Percentiles rank a stretch among this genome's conserved stretches.
Evolutionary conservation across 2,329 filamentous ascomycete genomes (phyloP).

Genomic region (Exophiala sideris): DNA sequence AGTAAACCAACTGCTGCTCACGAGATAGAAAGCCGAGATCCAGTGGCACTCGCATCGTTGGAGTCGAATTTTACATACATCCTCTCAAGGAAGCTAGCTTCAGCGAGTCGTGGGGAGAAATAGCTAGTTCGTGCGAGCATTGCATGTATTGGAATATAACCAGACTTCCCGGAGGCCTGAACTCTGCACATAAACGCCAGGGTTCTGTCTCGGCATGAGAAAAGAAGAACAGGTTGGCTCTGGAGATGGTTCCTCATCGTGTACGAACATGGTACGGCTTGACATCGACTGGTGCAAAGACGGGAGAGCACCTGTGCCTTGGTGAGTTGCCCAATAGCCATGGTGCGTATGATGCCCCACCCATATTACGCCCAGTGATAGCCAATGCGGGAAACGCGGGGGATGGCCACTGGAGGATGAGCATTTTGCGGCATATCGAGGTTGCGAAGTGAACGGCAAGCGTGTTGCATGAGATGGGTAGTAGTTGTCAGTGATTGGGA

Average conservation of each 20-base stretch:
- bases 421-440: not conserved
- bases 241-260: not conserved
- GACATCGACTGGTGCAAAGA: constrained; percentile 2
- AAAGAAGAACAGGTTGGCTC: not conserved
- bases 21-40: not conserved
- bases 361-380: not conserved
- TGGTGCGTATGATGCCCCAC: constrained; percentile 9
- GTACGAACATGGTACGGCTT: not conserved
- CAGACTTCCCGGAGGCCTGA: too few relatives aligned
- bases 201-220: not conserved
- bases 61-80: constrained; percentile 6
- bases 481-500: too few relatives aligned
- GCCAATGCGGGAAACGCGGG: constrained; percentile 22
- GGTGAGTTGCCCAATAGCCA: constrained; percentile 1
- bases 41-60: constrained; percentile 1
- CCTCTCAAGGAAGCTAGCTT: constrained; percentile 13
- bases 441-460: too few relatives aligned
- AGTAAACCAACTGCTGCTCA: constrained; percentile 3
- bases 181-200: too few relatives aligned
- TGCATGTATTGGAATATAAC: not conserved
- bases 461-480: not conserved
- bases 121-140: constrained; percentile 12
- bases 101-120: constrained; percentile 12
- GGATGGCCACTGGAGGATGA: constrained; percentile 9
- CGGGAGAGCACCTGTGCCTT: not conserved